phyloP scores from a whole-genome alignment of 306 rosid genomes.

The Cucurbita pepo region DNA sequence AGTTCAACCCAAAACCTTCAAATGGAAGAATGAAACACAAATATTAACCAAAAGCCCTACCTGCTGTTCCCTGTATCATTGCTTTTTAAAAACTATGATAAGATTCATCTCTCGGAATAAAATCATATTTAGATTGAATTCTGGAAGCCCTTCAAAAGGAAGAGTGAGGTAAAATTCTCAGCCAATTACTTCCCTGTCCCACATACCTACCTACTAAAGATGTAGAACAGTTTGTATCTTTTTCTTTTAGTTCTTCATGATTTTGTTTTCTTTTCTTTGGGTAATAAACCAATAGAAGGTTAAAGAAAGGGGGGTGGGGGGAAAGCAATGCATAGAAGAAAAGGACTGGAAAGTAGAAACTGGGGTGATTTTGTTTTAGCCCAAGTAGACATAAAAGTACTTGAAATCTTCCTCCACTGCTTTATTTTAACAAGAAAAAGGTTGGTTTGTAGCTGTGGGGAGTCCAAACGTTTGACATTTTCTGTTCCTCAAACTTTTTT shows the following conservation, averaged over 20 bases:
- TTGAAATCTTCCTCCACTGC: conserved; percentile 11
- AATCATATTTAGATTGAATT: background rate
- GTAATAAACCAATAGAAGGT: background rate
- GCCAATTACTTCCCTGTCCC: conserved; percentile 2
- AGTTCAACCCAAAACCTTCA: background rate
- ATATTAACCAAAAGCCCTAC: background rate
- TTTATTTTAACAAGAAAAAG: conserved; percentile 19
- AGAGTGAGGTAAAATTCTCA: background rate
- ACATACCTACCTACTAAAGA: background rate
- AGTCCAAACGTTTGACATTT: conserved; percentile 38
- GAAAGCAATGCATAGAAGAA: background rate
- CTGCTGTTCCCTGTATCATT: background rate
- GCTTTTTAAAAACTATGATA: background rate
- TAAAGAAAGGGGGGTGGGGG: background rate
- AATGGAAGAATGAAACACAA: background rate
- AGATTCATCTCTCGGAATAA: background rate
- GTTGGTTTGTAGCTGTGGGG: conserved; percentile 10
- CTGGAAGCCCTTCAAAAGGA: background rate
- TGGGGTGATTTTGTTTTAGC: conserved; percentile 7
- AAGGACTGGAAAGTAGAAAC: background rate
- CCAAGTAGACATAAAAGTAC: conserved; percentile 11
- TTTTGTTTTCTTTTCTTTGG: background rate
- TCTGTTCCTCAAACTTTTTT: conserved; percentile 12
- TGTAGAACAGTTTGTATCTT: background rate
- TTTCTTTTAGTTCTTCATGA: background rate